Percentiles rank a stretch among this genome's conserved stretches.
phyloP scores from a whole-genome alignment of 371 early-diverging fungal genomes.

The Zychaea mexicana region DNA sequence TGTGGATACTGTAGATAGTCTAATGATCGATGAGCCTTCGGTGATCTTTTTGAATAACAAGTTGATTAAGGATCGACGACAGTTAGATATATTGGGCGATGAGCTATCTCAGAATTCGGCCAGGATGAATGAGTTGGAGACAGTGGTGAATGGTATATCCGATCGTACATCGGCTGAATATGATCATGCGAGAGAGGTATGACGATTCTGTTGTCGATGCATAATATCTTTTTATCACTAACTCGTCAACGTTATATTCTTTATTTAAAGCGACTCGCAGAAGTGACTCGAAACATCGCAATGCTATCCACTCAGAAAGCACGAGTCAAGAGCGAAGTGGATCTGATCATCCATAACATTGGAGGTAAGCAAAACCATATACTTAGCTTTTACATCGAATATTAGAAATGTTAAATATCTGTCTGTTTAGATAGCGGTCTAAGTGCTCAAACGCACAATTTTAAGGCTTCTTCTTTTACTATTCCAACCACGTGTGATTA shows the following conservation, averaged over 20 bases:
- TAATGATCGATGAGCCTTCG: constrained; percentile 53
- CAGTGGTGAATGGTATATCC: constrained; percentile 14
- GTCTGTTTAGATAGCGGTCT: constrained; percentile 43
- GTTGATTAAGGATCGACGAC: constrained; percentile 55
- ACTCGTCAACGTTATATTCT: not conserved
- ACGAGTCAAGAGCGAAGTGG: constrained; percentile 56
- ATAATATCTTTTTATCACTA: no score
- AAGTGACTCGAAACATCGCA: constrained; percentile 49
- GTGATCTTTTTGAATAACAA: constrained; percentile 66
- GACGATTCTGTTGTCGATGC: not conserved
- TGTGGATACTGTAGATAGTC: constrained; percentile 38
- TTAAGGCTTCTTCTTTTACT: constrained; percentile 74
- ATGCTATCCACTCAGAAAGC: constrained; percentile 54
- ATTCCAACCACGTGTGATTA: constrained; percentile 83
- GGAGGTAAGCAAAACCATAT: constrained; percentile 56
- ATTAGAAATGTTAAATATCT: not conserved
- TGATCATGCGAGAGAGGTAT: constrained; percentile 38
- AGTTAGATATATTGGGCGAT: constrained; percentile 41
- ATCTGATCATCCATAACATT: constrained; percentile 58
- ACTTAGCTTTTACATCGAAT: not conserved
- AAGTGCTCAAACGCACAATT: constrained; percentile 64
- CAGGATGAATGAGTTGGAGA: constrained; percentile 25
- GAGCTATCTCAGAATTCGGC: constrained; percentile 46
- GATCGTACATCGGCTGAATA: constrained; percentile 33
- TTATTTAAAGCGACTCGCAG: constrained; percentile 42